These are phyloP conservation scores for Tilletia caries DNA, from an alignment of 1,284 basidiomycete species.

Conservation along the genomic window DNA sequence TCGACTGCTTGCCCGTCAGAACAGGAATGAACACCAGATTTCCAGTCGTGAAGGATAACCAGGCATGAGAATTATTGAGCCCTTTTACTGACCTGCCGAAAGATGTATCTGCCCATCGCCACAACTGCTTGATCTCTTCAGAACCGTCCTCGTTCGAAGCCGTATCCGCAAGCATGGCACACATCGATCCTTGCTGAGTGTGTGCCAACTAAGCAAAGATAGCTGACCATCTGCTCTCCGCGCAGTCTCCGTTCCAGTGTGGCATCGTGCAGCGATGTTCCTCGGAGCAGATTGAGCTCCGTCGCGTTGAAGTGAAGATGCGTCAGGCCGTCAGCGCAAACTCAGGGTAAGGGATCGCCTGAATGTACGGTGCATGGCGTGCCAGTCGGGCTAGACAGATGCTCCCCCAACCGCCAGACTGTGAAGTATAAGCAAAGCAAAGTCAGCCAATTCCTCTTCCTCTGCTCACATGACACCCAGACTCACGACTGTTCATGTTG, in stretches of 20 bases:
- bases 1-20: no score
- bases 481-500: background rate
- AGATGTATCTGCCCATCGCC: background rate
- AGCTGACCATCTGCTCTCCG: no score
- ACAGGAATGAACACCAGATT: background rate
- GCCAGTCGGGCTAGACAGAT: background rate
- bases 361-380: no score
- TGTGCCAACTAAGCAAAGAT: background rate
- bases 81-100: background rate
- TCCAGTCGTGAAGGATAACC: background rate
- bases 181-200: background rate
- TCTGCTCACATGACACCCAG: background rate
- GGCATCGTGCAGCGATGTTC: no score
- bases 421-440: no score
- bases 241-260: no score
- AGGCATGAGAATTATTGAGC: background rate
- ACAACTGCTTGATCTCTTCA: background rate
- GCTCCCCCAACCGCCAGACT: background rate
- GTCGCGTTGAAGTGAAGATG: no score
- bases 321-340: no score
- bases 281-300: no score
- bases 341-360: no score
- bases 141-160: no score
- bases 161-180: background rate
- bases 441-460: no score